phyloP scores from a whole-genome alignment of 2,329 filamentous ascomycete species.

The Clarireedia paspali region DNA sequence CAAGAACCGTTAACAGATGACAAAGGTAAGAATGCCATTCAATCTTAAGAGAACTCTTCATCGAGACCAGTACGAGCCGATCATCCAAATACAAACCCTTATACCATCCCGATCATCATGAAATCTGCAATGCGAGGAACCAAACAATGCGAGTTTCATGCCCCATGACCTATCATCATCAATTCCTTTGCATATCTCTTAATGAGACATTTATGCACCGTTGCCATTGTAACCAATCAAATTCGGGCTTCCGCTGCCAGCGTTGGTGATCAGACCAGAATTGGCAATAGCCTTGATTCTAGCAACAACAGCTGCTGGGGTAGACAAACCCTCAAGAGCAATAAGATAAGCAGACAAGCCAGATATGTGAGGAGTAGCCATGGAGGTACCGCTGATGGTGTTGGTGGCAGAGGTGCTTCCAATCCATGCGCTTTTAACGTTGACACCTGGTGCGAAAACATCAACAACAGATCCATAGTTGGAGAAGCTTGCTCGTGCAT shows the following conservation, averaged over 20 bases:
- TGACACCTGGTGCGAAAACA: conserved; percentile 43
- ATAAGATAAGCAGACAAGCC: conserved; percentile 64
- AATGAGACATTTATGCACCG: conserved; percentile 21
- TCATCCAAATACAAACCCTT: too few species aligned
- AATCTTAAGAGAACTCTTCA: too few species aligned
- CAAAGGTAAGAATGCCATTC: too few species aligned
- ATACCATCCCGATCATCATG: too few species aligned
- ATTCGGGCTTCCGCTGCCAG: conserved; percentile 40
- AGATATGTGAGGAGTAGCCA: conserved; percentile 56
- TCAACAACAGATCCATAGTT: conserved; percentile 45
- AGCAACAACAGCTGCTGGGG: conserved; percentile 33
- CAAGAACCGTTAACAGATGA: too few species aligned
- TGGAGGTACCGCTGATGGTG: conserved; percentile 51
- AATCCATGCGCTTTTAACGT: conserved; percentile 40
- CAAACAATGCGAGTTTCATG: too few species aligned
- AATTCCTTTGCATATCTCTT: not conserved
- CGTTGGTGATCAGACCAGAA: conserved; percentile 33
- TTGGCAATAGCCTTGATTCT: conserved; percentile 33
- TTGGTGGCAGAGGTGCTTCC: conserved; percentile 37
- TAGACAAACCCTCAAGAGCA: conserved; percentile 33
- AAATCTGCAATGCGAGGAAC: too few species aligned
- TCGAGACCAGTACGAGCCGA: too few species aligned
- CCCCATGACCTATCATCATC: not conserved
- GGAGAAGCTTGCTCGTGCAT: conserved; percentile 37
- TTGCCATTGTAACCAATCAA: conserved; percentile 48